Evolutionary conservation across 1,284 basidiomycete genomes (phyloP).

Genomic region (Ustilago crameri): DNA sequence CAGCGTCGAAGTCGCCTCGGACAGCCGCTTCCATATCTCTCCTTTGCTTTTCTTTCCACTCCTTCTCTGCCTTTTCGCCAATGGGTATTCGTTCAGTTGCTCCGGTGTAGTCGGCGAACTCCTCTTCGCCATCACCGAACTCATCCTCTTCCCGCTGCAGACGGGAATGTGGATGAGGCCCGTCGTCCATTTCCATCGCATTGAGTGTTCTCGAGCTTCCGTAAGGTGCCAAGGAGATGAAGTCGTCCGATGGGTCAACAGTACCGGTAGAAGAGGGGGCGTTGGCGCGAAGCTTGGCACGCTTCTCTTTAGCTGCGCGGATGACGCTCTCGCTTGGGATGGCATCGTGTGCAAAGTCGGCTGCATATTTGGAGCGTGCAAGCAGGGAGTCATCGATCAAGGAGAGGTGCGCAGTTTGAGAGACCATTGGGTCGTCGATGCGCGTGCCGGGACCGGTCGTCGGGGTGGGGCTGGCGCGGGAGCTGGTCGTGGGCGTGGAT

Average conservation of each 20-base stretch:
- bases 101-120: slow-evolving; percentile 61
- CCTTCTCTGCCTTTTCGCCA: slow-evolving; percentile 44
- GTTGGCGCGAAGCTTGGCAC: slow-evolving; percentile 32
- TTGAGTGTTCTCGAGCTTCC: slow-evolving; percentile 4
- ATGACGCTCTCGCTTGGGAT: slow-evolving; percentile 55
- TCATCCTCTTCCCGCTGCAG: slow-evolving; percentile 64
- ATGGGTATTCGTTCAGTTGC: slow-evolving; percentile 62
- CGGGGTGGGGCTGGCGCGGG: slow-evolving; percentile 20
- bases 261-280: slow-evolving; percentile 11
- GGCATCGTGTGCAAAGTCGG: slow-evolving; percentile 29
- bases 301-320: slow-evolving; percentile 55
- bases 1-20: slow-evolving; percentile 36
- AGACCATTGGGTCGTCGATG: slow-evolving; percentile 32
- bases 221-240: slow-evolving; percentile 40
- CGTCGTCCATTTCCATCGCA: slow-evolving; percentile 27
- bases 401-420: slow-evolving; percentile 11
- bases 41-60: slow-evolving; percentile 36
- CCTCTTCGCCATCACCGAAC: slow-evolving; percentile 59
- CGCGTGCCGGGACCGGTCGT: slow-evolving; percentile 14
- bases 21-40: slow-evolving; percentile 44
- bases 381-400: slow-evolving; percentile 9
- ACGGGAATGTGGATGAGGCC: slow-evolving; percentile 57
- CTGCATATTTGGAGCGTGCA: slow-evolving; percentile 26
- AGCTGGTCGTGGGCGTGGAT: slow-evolving; percentile 24
- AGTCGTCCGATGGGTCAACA: slow-evolving; percentile 28